Evolutionary conservation across 2,329 filamentous ascomycete genomes (phyloP), one percentile per base, ranked within the genome.

Genomic region (Colletotrichum lupini): DNA sequence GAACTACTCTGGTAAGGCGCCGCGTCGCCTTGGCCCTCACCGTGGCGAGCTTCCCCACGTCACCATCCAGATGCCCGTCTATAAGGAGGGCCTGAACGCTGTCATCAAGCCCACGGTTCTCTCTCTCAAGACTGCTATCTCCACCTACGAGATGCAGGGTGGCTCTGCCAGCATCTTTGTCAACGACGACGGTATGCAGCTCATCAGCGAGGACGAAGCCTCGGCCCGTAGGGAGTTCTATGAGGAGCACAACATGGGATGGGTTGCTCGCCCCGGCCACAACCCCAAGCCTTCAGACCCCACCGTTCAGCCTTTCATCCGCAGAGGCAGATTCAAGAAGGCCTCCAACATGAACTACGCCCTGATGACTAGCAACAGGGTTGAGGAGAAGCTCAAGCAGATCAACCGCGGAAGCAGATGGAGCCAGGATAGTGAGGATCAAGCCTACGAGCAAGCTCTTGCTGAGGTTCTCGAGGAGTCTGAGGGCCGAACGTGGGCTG

Each of bases 321-420:
- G 89, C 22, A 85, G 85, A 58, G 90, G 90, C 56, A 91, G 91
- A 76, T 92, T 91, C 83, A 92, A 92, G 81, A 91, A 92, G 80
- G 89, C 90, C 2, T 91, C 88, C 32, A 92, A 92, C 82, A 92
- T 92, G 91, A 92, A 92, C 79, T 92, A 90, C 73, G 89, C 86
- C 1, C 81, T 92, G 35, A 85, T 85, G 61, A 81, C 91, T 63
- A 89, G 87, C 68, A 86, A 87, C 75, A 83, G 85, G 3, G 86
- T 92, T 1, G 91, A 92, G 76, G 87, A 89, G 6, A 87, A 85
- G 76, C 79, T 89, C 35, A 79, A 77, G 11, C 72, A 67, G 9
- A 75, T 85, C 60, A 73, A 84, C 14, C 83, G 87, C 22, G 78
- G 84, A 87, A 78, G 52, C 26, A 60, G 62, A 8, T 81, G 80